phyloP scores from a whole-genome alignment of 2,329 filamentous ascomycete genomes.

The Apiospora malaysiana region DNA sequence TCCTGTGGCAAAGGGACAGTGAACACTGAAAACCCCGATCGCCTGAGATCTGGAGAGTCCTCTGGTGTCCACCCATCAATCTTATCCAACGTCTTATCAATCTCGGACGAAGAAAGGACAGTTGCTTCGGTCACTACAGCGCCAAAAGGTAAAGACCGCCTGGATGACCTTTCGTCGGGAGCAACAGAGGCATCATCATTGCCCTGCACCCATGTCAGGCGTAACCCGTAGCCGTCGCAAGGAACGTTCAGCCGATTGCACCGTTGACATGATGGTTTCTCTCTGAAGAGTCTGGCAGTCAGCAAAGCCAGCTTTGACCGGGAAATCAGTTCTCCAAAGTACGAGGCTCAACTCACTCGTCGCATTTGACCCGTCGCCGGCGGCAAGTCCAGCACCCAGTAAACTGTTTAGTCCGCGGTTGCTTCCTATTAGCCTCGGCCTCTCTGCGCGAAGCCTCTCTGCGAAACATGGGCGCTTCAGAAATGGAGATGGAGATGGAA shows the following conservation, averaged over 20 bases:
- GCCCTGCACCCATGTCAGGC: constrained; percentile 28
- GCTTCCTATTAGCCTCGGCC: background rate
- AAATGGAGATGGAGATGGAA: too few species aligned
- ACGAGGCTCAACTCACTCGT: constrained; percentile 22
- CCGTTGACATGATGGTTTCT: constrained; percentile 24
- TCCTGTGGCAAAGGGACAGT: background rate
- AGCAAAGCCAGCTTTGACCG: background rate
- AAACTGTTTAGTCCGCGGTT: constrained; percentile 10
- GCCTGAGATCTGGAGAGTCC: background rate
- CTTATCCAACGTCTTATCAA: constrained; percentile 19
- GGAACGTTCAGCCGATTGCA: constrained; percentile 24
- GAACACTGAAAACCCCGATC: constrained; percentile 20
- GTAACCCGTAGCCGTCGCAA: constrained; percentile 32
- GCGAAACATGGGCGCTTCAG: background rate
- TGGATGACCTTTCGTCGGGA: background rate
- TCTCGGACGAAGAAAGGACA: constrained; percentile 21
- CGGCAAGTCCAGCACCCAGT: constrained; percentile 23
- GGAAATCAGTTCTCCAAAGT: too few species aligned
- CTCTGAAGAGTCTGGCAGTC: background rate
- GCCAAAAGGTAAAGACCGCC: background rate
- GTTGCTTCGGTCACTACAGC: background rate
- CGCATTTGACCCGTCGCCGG: constrained; percentile 28
- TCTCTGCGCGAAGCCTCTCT: background rate
- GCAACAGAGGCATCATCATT: background rate
- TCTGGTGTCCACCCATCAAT: constrained; percentile 28